These are phyloP conservation scores for Parietaria judaica DNA, from an alignment of 306 rosid species.

Conservation along the genomic window DNA sequence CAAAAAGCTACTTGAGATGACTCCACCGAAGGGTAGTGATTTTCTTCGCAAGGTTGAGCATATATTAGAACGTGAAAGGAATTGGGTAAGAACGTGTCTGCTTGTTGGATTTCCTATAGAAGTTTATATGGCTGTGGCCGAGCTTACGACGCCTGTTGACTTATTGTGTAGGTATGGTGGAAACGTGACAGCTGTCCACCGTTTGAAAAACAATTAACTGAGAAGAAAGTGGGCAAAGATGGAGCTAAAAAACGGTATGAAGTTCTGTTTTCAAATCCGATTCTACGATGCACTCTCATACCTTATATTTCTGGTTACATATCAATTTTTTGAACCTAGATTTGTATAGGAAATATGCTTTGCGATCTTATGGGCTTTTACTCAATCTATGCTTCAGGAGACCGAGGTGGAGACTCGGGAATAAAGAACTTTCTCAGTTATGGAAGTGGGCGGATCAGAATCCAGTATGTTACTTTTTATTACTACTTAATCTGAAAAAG, in stretches of 20 bases:
- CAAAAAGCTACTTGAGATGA: slow-evolving; percentile 71
- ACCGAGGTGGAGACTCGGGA: slow-evolving; percentile 94
- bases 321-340: neutral
- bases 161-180: slow-evolving; percentile 80
- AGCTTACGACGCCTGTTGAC: slow-evolving; percentile 3
- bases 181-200: slow-evolving; percentile 95
- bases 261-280: slow-evolving; percentile 6
- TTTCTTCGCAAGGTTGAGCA: slow-evolving; percentile 85
- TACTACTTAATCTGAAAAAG: neutral
- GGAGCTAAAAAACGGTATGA: slow-evolving; percentile 77
- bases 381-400: slow-evolving; percentile 33
- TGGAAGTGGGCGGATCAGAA: slow-evolving; percentile 99
- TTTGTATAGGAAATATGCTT: slow-evolving; percentile 3
- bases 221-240: slow-evolving; percentile 62
- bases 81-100: slow-evolving; percentile 62
- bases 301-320: neutral
- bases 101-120: neutral
- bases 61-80: slow-evolving; percentile 83
- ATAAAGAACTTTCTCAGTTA: slow-evolving; percentile 89
- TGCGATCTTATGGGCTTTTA: neutral
- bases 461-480: slow-evolving; percentile 46
- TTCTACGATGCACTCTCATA: neutral
- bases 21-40: slow-evolving; percentile 77
- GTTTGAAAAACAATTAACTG: slow-evolving; percentile 72
- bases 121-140: slow-evolving; percentile 6